Conservation (phyloP, 768 basidiomycete species). For the Myochromella boudieri region DNA sequence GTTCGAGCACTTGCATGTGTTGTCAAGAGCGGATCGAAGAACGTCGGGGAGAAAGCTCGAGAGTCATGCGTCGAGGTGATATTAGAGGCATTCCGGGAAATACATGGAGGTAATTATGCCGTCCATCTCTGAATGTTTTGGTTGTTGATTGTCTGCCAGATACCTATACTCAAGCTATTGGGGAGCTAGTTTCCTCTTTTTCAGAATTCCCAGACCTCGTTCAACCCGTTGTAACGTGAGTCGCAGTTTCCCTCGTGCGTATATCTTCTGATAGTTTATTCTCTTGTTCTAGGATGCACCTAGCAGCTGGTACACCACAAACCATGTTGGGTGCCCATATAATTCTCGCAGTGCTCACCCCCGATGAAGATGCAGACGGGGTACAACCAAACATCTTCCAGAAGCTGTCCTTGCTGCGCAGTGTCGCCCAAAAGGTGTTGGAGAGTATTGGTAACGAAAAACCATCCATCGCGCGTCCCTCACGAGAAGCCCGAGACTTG, state of each 20-base stretch:
- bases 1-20: constrained; percentile 78
- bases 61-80: constrained; percentile 76
- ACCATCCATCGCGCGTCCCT: constrained; percentile 73
- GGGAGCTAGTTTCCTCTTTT: constrained; percentile 60
- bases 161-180: constrained; percentile 65
- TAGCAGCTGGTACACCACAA: constrained; percentile 67
- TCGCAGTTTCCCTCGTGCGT: constrained; percentile 9
- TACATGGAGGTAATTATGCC: constrained; percentile 55
- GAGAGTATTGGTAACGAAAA: constrained; percentile 70
- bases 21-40: constrained; percentile 62
- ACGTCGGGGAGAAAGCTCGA: constrained; percentile 75
- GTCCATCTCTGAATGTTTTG: background rate
- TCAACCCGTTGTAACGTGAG: constrained; percentile 67
- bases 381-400: constrained; percentile 55
- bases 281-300: constrained; percentile 47
- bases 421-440: constrained; percentile 71
- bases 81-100: constrained; percentile 73
- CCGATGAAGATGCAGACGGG: constrained; percentile 45
- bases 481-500: constrained; percentile 79
- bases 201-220: constrained; percentile 63
- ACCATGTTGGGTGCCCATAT: constrained; percentile 61
- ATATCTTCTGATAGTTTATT: constrained; percentile 8
- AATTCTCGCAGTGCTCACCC: constrained; percentile 55
- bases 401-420: constrained; percentile 56
- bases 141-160: constrained; percentile 43